Base-by-base conservation (phyloP, 371 early-diverging fungal species). In the Batkoa obscura region DNA sequence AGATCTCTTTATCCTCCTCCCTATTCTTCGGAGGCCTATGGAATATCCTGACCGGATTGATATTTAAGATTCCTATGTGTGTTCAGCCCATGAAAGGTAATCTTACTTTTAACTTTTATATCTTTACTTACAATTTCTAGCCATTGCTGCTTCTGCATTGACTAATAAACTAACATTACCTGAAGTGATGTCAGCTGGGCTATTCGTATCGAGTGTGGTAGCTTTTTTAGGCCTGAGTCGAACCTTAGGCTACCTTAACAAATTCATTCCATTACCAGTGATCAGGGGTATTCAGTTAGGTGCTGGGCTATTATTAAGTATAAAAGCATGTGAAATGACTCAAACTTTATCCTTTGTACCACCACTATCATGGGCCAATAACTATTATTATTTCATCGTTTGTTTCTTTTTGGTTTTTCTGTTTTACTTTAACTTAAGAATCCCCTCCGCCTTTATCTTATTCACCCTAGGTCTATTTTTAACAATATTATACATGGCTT, bases 241-340 rank as follows among this genome's bases (percentile, higher is more conserved):
- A 4, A 79, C 82, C 0, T 78, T 89, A 50, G 68, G 73, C 57
- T 59, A 81, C 13, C 73, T 88, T 17, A 72, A 78, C 42, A 70
- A 70, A 41, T 77, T 75, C 61, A 84, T 86, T 10, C 90, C 92
- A 6, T 67, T 79, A 13, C 64, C 86, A 0, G 71, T 91, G 5
- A 74, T 91, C 58, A 83, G 83, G 59, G 92, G 89, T 58, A 79
- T 91, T 59, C 92, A 91, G 67, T 67, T 91, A 48, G 92, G 90
- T 34, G 81, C 92, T 3, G 85, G 86, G 36, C 62, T 88, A 43
- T 72, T 76, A 12, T 71, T 91, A 34, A 75, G 80, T 49, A 75
- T 72, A 59, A 84, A 84, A 61, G 90, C 87, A 2, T 71, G 77
- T 9, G 72, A 65, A 15, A 63, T 83, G 39, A 68, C 41, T 13